Evolutionary conservation across 2,329 filamentous ascomycete species (phyloP).

Genomic region (Aspergillus quadrilineatus): DNA sequence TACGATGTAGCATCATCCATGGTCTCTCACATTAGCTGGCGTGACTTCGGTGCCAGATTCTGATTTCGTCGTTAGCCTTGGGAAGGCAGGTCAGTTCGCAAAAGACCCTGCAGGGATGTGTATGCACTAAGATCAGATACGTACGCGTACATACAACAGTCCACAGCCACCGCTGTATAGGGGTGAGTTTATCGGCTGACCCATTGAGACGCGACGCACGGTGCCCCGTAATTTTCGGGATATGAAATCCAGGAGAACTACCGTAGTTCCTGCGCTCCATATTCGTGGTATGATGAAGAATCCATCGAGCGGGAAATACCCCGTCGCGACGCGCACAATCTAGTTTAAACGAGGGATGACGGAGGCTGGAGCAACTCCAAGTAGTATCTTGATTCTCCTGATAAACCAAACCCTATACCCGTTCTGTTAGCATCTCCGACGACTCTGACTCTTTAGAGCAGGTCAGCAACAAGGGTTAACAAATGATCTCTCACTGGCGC

Average conservation of each 20-base stretch:
- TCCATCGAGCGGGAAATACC: neutral
- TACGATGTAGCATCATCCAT: neutral
- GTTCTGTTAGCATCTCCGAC: constrained; percentile 17
- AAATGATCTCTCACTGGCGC: neutral
- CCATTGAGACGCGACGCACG: neutral
- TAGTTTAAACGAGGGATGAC: constrained; percentile 5
- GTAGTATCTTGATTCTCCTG: constrained; percentile 2
- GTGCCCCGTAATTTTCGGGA: neutral
- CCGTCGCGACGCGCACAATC: neutral
- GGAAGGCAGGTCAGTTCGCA: neutral
- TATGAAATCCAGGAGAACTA: neutral
- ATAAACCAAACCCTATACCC: constrained; percentile 9
- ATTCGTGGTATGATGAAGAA: neutral
- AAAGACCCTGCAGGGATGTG: neutral
- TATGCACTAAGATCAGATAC: neutral
- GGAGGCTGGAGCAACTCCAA: neutral
- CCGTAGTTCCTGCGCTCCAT: neutral
- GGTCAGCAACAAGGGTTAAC: neutral
- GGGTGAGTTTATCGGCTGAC: neutral
- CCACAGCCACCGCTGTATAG: neutral
- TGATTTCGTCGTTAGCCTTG: neutral
- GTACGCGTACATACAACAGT: neutral
- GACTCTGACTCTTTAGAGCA: neutral
- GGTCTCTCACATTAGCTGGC: neutral
- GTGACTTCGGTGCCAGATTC: neutral